Conservation (phyloP, 176 grass and related monocot genomes). For the Triticum dicoccoides region DNA sequence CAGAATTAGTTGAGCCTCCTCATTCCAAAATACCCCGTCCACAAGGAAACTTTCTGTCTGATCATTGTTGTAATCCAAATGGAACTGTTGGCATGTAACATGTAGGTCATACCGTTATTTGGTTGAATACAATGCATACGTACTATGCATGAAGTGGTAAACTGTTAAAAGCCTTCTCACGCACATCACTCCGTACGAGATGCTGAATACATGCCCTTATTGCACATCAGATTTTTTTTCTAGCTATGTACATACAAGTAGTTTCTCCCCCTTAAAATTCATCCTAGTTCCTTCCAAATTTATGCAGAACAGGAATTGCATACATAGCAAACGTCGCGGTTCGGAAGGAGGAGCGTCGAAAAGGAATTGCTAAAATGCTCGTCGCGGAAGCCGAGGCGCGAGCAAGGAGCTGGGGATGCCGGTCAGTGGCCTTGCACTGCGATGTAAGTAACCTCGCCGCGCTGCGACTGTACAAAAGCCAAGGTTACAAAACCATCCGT, state of each 20-base stretch:
- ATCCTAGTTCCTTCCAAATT: not conserved
- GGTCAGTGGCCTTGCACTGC: constrained; percentile 77
- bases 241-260: not conserved
- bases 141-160: not conserved
- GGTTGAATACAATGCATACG: not conserved
- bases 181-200: not conserved
- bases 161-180: not conserved
- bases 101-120: not conserved
- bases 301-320: constrained; percentile 76
- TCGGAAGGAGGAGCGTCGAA: constrained; percentile 55
- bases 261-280: not conserved
- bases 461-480: constrained; percentile 57
- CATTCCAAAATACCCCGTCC: not conserved
- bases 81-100: not conserved
- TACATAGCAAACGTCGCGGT: constrained; percentile 90
- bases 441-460: constrained; percentile 76
- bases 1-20: not conserved
- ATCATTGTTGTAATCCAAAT: not conserved
- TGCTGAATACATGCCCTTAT: not conserved
- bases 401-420: constrained; percentile 73
- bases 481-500: constrained; percentile 68
- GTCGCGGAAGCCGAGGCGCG: constrained; percentile 66
- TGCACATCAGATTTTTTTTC: not conserved
- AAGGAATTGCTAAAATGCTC: constrained; percentile 84
- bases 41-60: not conserved